Base-by-base conservation (phyloP, 345 rosid species). In the Physaria fendleri region DNA sequence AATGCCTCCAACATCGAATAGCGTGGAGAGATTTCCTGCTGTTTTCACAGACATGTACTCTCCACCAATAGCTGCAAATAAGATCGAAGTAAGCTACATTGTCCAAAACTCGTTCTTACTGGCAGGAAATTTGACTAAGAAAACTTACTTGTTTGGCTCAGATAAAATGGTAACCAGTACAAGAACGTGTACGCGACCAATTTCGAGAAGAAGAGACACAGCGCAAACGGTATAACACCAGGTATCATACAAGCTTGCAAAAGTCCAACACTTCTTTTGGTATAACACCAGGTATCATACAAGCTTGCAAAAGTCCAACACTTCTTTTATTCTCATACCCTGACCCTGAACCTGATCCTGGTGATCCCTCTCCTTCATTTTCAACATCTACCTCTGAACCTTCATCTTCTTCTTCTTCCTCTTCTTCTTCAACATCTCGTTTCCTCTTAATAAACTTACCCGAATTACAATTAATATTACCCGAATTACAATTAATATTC, bases 1-100 rank as follows among this genome's bases (percentile, higher is more conserved):
- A 29, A 88, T 92, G 34, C 96, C 96, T 56, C 98, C 98, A 14
- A 88, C 91, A 35, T 92, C 96, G 67, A 92, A 92, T 41, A 92
- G 59, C 4, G 98, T 88, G 5, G 96, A 92, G 20, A 92, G 90
- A 58, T 88, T 88, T 63, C 98, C 96, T 21, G 98, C 95, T 54
- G 96, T 82, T 63, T 86, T 92, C 71, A 84, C 98, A 23, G 96
- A 86, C 65, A 92, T 54, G 29, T 76, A 82, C 66, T 86, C 84
- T 50, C 98, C 96, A 16, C 91, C 96, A 41, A 92, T 88, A 79
- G 80, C 98, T 92, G 82, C 73, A 79, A 66, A 17, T 35, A 13
- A 32, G 52, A 4, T 64, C 3, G 14, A 58, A 12, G 46, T 63
- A 40, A 50, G 32, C 55, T 32, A 55, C 52, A 41, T 35, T 5